Percentiles rank a stretch among this genome's conserved stretches.
Conservation (phyloP, 176 grass and related monocot genomes). For the Ensete ventricosum region DNA sequence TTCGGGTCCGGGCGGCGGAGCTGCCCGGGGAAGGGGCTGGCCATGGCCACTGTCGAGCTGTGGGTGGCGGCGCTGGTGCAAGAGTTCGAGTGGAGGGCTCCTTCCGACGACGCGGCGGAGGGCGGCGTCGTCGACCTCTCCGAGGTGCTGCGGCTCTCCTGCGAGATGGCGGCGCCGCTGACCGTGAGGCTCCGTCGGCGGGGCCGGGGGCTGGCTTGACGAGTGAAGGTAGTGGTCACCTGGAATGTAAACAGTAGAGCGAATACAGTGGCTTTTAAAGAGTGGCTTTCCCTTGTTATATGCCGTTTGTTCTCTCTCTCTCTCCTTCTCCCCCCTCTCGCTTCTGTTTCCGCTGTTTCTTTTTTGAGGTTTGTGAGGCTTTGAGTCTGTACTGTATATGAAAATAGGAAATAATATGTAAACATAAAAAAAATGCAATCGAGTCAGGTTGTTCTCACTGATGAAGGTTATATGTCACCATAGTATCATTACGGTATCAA, state of each 20-base stretch:
- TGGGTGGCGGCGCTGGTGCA: conserved; percentile 77
- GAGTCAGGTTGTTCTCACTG: no score
- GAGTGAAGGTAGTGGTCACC: not conserved
- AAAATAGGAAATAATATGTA: no score
- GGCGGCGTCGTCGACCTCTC: conserved; percentile 27
- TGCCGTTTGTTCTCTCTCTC: no score
- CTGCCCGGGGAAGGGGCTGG: conserved; percentile 79
- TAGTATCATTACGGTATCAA: no score
- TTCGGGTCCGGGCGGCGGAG: conserved; percentile 66
- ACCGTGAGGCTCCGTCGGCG: conserved; percentile 25
- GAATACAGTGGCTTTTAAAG: not conserved
- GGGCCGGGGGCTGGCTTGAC: no score
- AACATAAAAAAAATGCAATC: no score
- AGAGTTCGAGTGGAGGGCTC: conserved; percentile 40
- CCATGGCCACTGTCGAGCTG: conserved; percentile 63
- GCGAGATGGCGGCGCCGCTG: conserved; percentile 71
- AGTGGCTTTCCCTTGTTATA: not conserved
- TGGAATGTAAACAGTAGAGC: not conserved
- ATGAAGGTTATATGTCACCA: no score
- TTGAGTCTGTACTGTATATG: no score
- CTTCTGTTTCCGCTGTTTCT: no score
- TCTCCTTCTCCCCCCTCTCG: no score
- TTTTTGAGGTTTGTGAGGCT: no score
- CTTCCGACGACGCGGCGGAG: not conserved
- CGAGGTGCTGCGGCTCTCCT: conserved; percentile 74